These are phyloP conservation scores for Suhomyces tanzawaensis DNA, from an alignment of 805 yeast genomes.

Conservation along the genomic window DNA sequence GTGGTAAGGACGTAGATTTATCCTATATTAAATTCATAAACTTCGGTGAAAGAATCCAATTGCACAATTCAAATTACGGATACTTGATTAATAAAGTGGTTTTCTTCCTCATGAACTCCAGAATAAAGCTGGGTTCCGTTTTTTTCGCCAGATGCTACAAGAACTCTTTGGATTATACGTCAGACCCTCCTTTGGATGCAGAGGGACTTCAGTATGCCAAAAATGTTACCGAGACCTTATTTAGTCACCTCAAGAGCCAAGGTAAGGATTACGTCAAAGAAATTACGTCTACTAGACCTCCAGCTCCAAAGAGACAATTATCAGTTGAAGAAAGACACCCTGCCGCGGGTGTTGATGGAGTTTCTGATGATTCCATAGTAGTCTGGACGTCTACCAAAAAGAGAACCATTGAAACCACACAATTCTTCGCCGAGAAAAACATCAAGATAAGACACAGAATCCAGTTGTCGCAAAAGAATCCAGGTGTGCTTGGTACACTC, in stretches of 20 bases:
- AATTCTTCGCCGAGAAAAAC: constrained; percentile 60
- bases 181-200: constrained; percentile 80
- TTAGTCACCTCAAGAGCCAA: constrained; percentile 31
- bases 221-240: constrained; percentile 57
- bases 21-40: constrained; percentile 84
- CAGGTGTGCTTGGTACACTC: constrained; percentile 80
- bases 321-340: constrained; percentile 42
- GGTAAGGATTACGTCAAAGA: constrained; percentile 32
- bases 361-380: constrained; percentile 59
- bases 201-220: constrained; percentile 69
- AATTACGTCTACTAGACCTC: constrained; percentile 4
- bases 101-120: constrained; percentile 85
- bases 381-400: constrained; percentile 96
- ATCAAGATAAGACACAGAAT: constrained; percentile 71
- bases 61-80: constrained; percentile 81
- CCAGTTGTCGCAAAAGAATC: constrained; percentile 83
- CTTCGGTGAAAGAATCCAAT: constrained; percentile 80
- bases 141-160: constrained; percentile 82
- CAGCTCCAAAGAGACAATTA: constrained; percentile 12
- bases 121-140: constrained; percentile 85
- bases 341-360: constrained; percentile 54
- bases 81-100: constrained; percentile 89
- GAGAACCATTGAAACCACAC: constrained; percentile 79
- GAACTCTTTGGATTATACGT: constrained; percentile 56
- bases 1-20: constrained; percentile 48